phyloP scores from a whole-genome alignment of 169 alveolate species.

The Plasmodium vinckei region DNA sequence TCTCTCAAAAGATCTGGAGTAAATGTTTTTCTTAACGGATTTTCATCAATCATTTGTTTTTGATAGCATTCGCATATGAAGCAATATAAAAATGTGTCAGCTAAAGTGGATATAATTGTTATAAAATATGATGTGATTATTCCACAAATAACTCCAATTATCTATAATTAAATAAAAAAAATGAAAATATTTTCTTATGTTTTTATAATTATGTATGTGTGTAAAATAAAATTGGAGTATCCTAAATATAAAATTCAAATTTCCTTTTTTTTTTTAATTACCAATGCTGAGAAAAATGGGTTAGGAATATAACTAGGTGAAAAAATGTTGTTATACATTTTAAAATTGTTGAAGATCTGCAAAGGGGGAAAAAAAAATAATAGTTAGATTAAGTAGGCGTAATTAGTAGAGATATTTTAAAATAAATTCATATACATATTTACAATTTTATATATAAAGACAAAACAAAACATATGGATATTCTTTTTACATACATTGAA shows the following conservation, averaged over 20 bases:
- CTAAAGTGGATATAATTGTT: slow-evolving; percentile 33
- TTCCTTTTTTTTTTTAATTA: neutral
- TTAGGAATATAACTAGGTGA: slow-evolving; percentile 47
- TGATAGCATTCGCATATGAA: slow-evolving; percentile 69
- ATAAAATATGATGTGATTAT: slow-evolving; percentile 47
- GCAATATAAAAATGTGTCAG: slow-evolving; percentile 50
- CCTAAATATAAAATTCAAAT: neutral
- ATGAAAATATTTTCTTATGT: too few species aligned
- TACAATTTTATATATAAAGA: neutral
- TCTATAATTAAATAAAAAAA: neutral
- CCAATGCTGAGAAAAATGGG: slow-evolving; percentile 64
- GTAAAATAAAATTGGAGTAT: neutral
- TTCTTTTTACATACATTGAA: slow-evolving; percentile 33
- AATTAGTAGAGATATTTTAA: neutral
- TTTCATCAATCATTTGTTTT: slow-evolving; percentile 66
- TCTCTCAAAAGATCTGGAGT: slow-evolving; percentile 59
- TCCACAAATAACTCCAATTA: slow-evolving; percentile 54
- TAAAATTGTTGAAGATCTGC: slow-evolving; percentile 58
- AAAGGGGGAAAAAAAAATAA: neutral
- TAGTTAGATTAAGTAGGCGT: too few species aligned
- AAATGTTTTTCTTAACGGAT: slow-evolving; percentile 41
- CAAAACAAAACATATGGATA: neutral
- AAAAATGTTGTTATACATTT: slow-evolving; percentile 23
- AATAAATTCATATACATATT: neutral
- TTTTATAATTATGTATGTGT: neutral